A percentile compares a stretch with the other conserved stretches of the same genome.
phyloP scores from a whole-genome alignment of 192 early-diverging fungal species.

The Jimgerdemannia flammicorona region DNA sequence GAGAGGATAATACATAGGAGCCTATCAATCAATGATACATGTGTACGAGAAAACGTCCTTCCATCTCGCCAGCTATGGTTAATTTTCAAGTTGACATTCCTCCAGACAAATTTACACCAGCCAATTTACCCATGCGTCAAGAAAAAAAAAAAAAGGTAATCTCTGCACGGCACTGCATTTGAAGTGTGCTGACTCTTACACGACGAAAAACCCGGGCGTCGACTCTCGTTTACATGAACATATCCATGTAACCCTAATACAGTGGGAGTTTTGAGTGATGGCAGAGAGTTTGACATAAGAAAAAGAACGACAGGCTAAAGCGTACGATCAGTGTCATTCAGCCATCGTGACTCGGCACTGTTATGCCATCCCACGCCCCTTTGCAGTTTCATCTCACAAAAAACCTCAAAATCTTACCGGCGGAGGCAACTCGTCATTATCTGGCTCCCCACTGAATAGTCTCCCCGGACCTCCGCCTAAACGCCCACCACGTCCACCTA shows the following conservation, averaged over 20 bases:
- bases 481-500: slow-evolving; percentile 35
- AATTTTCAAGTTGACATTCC: too few species aligned
- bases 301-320: background rate
- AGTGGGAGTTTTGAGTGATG: background rate
- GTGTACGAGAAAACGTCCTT: too few species aligned
- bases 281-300: background rate
- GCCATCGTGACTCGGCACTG: too few species aligned
- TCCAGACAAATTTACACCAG: too few species aligned
- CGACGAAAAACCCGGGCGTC: background rate
- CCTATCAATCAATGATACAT: too few species aligned
- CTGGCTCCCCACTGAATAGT: slow-evolving; percentile 59
- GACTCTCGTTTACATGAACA: slow-evolving; percentile 40
- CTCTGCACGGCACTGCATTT: background rate
- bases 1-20: too few species aligned
- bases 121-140: too few species aligned
- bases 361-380: too few species aligned
- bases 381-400: too few species aligned
- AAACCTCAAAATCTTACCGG: slow-evolving; percentile 36
- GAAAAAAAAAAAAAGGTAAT: background rate
- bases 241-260: slow-evolving; percentile 43
- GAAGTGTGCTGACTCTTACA: background rate
- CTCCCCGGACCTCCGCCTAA: slow-evolving; percentile 22
- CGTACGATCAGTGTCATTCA: too few species aligned
- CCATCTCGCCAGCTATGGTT: too few species aligned
- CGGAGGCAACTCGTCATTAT: slow-evolving; percentile 72